Evolutionary conservation across 202 grass and related monocot genomes (phyloP), one percentile per base, ranked within the genome.

Genomic region (Eragrostis tef): DNA sequence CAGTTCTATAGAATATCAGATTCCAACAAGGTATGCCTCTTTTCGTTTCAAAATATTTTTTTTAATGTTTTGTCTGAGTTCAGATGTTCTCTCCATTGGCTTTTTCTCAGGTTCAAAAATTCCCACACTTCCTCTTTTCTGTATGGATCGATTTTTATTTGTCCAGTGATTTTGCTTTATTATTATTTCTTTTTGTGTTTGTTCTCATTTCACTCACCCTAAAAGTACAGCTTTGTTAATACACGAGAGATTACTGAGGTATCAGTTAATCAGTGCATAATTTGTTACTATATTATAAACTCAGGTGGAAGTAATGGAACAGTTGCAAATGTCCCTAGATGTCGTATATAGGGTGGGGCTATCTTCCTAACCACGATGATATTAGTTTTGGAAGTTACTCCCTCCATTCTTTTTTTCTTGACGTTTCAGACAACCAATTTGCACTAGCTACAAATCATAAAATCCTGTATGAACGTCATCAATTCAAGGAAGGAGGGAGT

Each of bases 1-100:
- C 95, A 98, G 65, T 90, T 93, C 68, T 98, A 98, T 79, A 90
- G 72, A 87, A 88, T 98, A 79, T 89, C 90, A 78, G 92, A 98
- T 94, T 89, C 90, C 77, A 98, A 98, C 73, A 98, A 94, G 95
- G 95, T 98, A 78, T 69, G 51, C 65, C 86, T 82, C 26, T 88
- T 31, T 31, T 31, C 3, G 29, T 86, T 80, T 75, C 43, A 71
- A 31, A 25, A 65, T 58, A 81, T 74, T 61, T 67, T 85, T 85
- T 16, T 66, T 68, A 27, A 27, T 31, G 29, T 48, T 47, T 41
- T 65, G 21, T 62, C 29, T 61, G 60, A 20, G 17, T 85, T 81
- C 53, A 49, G 8, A 72, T 81, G 73, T 81, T 70, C 63, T 88
- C 79, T 87, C 60, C 54, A 50, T 67, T 79, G 66, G 44, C 20